phyloP scores from a whole-genome alignment of 1,139 yeast genomes.

The Lodderomyces theae region DNA sequence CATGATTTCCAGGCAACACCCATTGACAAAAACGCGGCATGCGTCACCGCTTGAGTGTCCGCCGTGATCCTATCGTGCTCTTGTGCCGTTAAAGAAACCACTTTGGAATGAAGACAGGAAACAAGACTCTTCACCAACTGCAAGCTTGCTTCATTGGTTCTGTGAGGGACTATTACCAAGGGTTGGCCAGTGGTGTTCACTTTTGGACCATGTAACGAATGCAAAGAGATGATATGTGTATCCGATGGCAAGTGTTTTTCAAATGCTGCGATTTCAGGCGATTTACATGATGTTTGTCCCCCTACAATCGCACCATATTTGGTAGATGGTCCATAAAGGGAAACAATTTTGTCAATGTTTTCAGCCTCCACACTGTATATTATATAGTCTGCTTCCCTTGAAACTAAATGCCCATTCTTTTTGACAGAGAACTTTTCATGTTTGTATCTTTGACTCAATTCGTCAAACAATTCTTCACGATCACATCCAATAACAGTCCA shows the following conservation, averaged over 20 bases:
- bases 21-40: conserved; percentile 95
- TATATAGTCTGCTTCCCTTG: conserved; percentile 75
- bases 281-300: conserved; percentile 97
- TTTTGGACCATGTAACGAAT: conserved; percentile 92
- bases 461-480: conserved; percentile 61
- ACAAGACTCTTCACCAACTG: conserved; percentile 62
- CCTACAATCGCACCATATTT: conserved; percentile 89
- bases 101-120: conserved; percentile 71
- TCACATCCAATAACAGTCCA: conserved; percentile 94
- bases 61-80: conserved; percentile 96
- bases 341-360: conserved; percentile 67
- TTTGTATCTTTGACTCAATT: conserved; percentile 39
- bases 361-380: conserved; percentile 92
- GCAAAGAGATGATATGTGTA: conserved; percentile 79
- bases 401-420: conserved; percentile 76
- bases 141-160: conserved; percentile 56
- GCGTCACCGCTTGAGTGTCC: conserved; percentile 97
- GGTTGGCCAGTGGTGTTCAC: conserved; percentile 93
- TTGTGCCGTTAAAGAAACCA: conserved; percentile 73
- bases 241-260: conserved; percentile 73
- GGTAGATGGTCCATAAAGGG: conserved; percentile 79
- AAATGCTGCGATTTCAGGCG: conserved; percentile 85
- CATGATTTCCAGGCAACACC: conserved; percentile 91
- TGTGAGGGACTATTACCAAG: conserved; percentile 75
- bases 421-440: conserved; percentile 53